These are phyloP conservation scores for Arthrobotrys conoides DNA, from an alignment of 2,329 filamentous ascomycete genomes.

Conservation along the genomic window DNA sequence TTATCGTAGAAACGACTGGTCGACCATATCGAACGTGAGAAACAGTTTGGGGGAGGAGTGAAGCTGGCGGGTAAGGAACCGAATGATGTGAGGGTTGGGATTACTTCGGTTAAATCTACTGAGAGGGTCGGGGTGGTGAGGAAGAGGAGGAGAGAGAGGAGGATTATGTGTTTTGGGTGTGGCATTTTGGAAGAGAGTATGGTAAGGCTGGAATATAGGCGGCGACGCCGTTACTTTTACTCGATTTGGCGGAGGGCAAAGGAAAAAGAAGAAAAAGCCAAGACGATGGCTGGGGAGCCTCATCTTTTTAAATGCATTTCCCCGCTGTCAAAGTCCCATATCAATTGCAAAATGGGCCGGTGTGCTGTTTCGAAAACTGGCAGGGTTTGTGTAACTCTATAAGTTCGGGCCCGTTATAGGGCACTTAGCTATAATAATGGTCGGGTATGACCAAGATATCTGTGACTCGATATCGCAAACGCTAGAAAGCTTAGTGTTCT, in stretches of 20 bases:
- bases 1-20: conserved; percentile 31
- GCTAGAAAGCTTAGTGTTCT: conserved; percentile 12
- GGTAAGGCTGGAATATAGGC: background rate
- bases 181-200: conserved; percentile 32
- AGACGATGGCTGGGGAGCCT: conserved; percentile 20
- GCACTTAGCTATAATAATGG: background rate
- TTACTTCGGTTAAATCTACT: conserved; percentile 32
- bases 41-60: conserved; percentile 49
- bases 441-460: background rate
- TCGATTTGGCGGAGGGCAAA: conserved; percentile 6
- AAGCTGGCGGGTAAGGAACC: conserved; percentile 41
- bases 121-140: background rate
- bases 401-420: conserved; percentile 4
- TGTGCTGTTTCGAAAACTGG: conserved; percentile 24
- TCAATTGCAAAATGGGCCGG: background rate
- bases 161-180: conserved; percentile 31
- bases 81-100: conserved; percentile 39
- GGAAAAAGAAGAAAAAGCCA: background rate
- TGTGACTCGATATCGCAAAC: background rate
- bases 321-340: background rate
- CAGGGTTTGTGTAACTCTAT: conserved; percentile 19
- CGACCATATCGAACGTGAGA: conserved; percentile 40
- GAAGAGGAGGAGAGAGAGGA: conserved; percentile 11
- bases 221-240: background rate
- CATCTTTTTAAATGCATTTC: conserved; percentile 22